Evolutionary conservation across 768 basidiomycete genomes (phyloP).

Genomic region (Coprinopsis marcescibilis): DNA sequence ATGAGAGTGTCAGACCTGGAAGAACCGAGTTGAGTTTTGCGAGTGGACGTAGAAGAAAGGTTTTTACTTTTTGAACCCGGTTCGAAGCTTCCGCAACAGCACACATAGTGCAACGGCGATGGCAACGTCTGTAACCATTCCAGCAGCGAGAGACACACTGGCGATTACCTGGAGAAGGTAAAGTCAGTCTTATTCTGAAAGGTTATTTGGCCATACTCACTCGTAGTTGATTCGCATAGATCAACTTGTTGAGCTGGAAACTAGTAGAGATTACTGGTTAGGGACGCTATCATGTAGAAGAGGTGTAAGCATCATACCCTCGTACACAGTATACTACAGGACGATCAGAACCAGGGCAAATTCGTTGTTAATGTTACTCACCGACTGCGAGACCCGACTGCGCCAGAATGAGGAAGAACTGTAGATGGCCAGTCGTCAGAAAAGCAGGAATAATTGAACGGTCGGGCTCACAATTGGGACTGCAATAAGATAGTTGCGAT

Average conservation of each 20-base stretch:
- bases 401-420: conserved; percentile 36
- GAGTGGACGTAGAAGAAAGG: not conserved
- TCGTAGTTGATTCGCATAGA: conserved; percentile 29
- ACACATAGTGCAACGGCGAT: conserved; percentile 48
- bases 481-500: conserved; percentile 19
- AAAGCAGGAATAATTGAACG: not conserved
- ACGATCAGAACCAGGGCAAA: not conserved
- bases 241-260: conserved; percentile 28
- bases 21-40: not conserved
- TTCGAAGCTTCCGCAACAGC: conserved; percentile 49
- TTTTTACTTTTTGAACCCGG: conserved; percentile 37
- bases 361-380: not conserved
- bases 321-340: conserved; percentile 37
- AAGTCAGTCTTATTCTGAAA: not conserved
- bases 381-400: conserved; percentile 49
- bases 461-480: conserved; percentile 36
- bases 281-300: not conserved
- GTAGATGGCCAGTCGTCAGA: not conserved
- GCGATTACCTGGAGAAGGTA: conserved; percentile 35
- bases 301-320: conserved; percentile 28
- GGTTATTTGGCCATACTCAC: conserved; percentile 19
- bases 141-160: conserved; percentile 41
- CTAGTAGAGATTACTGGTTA: conserved; percentile 22
- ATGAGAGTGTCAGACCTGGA: conserved; percentile 52
- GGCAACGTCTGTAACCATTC: conserved; percentile 44